These are phyloP conservation scores for Penicillium sp. DNA, from an alignment of 2,329 filamentous ascomycete species.

Conservation along the genomic window DNA sequence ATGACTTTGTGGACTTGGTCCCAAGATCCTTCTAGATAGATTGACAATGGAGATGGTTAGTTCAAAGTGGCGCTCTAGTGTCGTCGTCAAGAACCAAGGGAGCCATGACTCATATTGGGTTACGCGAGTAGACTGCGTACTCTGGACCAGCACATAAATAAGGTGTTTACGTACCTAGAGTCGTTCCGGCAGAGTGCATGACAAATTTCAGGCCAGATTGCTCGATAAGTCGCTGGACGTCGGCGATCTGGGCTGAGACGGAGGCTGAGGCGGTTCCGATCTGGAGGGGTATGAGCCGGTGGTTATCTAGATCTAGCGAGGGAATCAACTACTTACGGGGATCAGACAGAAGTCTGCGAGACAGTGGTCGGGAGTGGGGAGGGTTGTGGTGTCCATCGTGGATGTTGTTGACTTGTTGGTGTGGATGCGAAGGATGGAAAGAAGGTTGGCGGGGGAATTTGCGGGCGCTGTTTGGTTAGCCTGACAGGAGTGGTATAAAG, in stretches of 20 bases:
- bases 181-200: constrained; percentile 94
- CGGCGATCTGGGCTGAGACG: constrained; percentile 80
- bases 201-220: constrained; percentile 77
- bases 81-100: too few species aligned
- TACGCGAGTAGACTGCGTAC: neutral
- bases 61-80: too few species aligned
- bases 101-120: too few species aligned
- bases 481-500: neutral
- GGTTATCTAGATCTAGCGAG: neutral
- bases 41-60: neutral
- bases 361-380: constrained; percentile 69
- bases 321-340: constrained; percentile 57
- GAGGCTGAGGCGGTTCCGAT: constrained; percentile 78
- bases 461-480: neutral
- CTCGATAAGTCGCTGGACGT: constrained; percentile 82
- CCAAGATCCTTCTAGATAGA: constrained; percentile 77
- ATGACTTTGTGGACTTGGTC: constrained; percentile 81
- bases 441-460: neutral
- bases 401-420: neutral
- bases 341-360: constrained; percentile 92
- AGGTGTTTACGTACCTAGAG: constrained; percentile 66
- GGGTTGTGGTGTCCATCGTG: constrained; percentile 27
- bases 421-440: constrained; percentile 2
- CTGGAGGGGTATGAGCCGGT: constrained; percentile 42
- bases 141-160: neutral